phyloP scores from a whole-genome alignment of 345 rosid species.

The Eucalyptus globulus region DNA sequence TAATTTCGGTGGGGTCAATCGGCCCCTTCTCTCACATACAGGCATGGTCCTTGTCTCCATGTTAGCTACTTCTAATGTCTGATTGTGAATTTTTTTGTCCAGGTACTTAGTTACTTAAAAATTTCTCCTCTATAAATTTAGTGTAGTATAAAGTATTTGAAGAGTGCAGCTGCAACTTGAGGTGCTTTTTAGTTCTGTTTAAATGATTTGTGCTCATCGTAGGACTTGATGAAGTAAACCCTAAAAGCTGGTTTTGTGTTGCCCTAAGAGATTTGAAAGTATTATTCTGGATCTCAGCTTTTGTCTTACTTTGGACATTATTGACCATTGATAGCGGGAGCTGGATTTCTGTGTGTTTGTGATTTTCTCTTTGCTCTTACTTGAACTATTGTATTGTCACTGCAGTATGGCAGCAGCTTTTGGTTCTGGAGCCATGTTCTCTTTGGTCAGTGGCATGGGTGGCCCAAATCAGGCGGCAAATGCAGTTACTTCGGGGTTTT shows the following conservation, averaged over 20 bases:
- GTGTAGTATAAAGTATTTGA: background rate
- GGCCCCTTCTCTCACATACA: background rate
- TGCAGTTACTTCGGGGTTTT: slow-evolving; percentile 72
- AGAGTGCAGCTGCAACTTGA: background rate
- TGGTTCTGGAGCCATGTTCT: slow-evolving; percentile 78
- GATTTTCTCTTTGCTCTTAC: background rate
- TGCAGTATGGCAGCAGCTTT: slow-evolving; percentile 96
- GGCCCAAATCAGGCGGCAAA: slow-evolving; percentile 59
- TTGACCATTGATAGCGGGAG: background rate
- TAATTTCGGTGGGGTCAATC: background rate
- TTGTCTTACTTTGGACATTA: background rate
- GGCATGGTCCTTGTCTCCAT: background rate
- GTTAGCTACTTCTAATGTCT: background rate
- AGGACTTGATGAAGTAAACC: background rate
- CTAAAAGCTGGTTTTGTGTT: background rate
- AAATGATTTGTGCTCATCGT: background rate
- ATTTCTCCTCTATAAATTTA: background rate
- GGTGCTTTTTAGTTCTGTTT: background rate
- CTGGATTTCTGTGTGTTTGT: background rate
- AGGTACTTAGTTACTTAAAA: background rate
- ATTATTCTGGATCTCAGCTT: background rate
- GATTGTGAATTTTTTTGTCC: background rate
- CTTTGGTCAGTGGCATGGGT: slow-evolving; percentile 83
- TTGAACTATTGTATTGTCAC: background rate
- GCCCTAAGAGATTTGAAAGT: background rate